Evolutionary conservation across 139 green algal species (phyloP).

Genomic region (Astrephomene gubernaculifera): DNA sequence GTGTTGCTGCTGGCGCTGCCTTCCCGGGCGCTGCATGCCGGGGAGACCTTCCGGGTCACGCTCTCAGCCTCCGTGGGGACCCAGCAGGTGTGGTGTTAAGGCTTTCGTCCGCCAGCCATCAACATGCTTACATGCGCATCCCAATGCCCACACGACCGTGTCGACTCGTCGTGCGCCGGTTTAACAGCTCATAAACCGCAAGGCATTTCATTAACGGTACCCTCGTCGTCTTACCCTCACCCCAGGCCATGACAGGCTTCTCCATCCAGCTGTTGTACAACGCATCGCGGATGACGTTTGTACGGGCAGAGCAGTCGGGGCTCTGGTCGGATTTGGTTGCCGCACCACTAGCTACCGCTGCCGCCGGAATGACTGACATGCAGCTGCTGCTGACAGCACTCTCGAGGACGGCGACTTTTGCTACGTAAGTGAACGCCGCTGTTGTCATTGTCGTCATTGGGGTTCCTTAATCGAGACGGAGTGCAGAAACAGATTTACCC

Average conservation of each 20-base stretch:
- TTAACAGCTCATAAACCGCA: no score
- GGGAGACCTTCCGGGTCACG: slow-evolving; percentile 54
- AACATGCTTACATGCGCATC: no score
- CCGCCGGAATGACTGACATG: background rate
- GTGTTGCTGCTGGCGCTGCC: slow-evolving; percentile 54
- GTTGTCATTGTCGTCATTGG: background rate
- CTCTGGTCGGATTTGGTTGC: slow-evolving; percentile 45
- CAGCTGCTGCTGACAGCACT: slow-evolving; percentile 14
- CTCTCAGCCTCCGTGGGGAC: slow-evolving; percentile 44
- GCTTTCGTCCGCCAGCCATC: no score
- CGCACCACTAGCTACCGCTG: background rate
- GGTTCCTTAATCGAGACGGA: background rate
- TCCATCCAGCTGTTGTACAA: slow-evolving; percentile 8
- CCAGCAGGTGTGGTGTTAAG: slow-evolving; percentile 34
- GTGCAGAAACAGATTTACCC: no score
- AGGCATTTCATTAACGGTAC: no score
- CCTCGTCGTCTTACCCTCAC: background rate
- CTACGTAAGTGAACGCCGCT: background rate
- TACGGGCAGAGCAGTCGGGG: background rate
- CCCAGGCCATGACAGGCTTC: slow-evolving; percentile 26
- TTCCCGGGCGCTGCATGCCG: slow-evolving; percentile 34
- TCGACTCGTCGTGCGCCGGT: no score
- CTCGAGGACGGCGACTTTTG: background rate
- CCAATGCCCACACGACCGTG: no score
- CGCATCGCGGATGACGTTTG: slow-evolving; percentile 4